These are phyloP conservation scores for Camelina sativa DNA, from an alignment of 345 rosid genomes.

Conservation along the genomic window DNA sequence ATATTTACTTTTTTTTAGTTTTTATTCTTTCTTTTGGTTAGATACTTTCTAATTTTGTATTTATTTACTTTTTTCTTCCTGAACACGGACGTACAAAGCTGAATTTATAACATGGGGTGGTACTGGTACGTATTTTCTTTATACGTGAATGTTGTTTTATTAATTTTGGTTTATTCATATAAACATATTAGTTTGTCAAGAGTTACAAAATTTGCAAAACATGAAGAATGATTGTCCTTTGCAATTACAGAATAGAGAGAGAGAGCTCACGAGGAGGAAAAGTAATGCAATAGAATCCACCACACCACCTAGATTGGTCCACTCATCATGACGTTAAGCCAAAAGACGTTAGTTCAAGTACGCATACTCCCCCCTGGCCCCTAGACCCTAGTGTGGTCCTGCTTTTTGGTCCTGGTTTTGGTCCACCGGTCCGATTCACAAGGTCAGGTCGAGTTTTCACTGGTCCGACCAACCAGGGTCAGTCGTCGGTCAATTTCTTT, in stretches of 20 bases:
- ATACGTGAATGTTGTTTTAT: slow-evolving; percentile 18
- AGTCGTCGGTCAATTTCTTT: not conserved
- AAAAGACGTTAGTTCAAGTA: slow-evolving; percentile 36
- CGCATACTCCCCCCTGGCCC: slow-evolving; percentile 3
- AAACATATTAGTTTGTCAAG: not conserved
- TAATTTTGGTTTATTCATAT: slow-evolving; percentile 5
- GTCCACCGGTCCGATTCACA: slow-evolving; percentile 15
- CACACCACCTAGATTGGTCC: slow-evolving; percentile 33
- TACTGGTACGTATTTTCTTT: slow-evolving; percentile 1
- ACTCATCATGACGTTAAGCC: slow-evolving; percentile 43
- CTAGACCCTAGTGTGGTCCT: slow-evolving; percentile 21
- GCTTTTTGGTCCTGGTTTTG: slow-evolving; percentile 20
- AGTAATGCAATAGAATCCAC: not conserved
- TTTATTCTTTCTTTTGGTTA: not conserved
- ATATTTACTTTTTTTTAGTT: not conserved
- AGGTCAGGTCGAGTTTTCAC: slow-evolving; percentile 32
- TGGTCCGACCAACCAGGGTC: slow-evolving; percentile 32
- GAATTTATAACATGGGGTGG: slow-evolving; percentile 29
- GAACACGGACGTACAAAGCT: slow-evolving; percentile 39
- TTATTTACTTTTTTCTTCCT: slow-evolving; percentile 30
- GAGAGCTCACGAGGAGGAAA: slow-evolving; percentile 37
- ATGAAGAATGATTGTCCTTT: slow-evolving; percentile 35
- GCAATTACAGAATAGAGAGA: slow-evolving; percentile 24
- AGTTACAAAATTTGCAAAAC: slow-evolving; percentile 23
- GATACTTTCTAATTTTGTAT: slow-evolving; percentile 33